Evolutionary conservation across 495 filamentous ascomycete species (phyloP).

Genomic region (Clohesyomyces aquaticus): DNA sequence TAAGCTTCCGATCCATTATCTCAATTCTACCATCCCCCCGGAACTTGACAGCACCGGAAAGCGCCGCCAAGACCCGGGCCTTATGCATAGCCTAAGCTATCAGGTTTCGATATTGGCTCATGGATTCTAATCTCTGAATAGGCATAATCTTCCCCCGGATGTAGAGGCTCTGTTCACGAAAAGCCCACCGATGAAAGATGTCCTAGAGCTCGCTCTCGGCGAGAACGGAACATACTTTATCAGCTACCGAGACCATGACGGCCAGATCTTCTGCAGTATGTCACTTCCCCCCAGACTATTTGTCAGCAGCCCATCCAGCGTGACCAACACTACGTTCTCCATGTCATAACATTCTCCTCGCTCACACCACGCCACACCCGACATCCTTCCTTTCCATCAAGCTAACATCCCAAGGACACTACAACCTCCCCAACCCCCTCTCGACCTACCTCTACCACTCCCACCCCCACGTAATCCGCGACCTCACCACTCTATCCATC

Average conservation of each 20-base stretch:
- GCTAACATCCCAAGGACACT: constrained; percentile 30
- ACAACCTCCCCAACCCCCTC: constrained; percentile 38
- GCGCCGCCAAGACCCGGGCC: too few species aligned
- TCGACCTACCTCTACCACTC: constrained; percentile 36
- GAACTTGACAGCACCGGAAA: too few species aligned
- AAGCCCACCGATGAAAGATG: constrained; percentile 31
- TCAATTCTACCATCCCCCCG: too few species aligned
- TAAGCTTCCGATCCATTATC: constrained; percentile 17
- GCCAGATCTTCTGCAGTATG: constrained; percentile 30
- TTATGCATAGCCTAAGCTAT: too few species aligned
- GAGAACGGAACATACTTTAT: constrained; percentile 34
- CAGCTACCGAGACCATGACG: constrained; percentile 32
- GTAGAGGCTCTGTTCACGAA: constrained; percentile 37
- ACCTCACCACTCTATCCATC: constrained; percentile 34
- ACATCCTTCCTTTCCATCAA: constrained; percentile 1
- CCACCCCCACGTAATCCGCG: constrained; percentile 28
- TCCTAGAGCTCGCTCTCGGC: constrained; percentile 33
- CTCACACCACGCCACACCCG: not conserved
- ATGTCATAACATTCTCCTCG: not conserved
- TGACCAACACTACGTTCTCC: not conserved
- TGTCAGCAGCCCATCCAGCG: not conserved
- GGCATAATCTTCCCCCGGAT: constrained; percentile 37
- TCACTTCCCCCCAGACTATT: constrained; percentile 3
- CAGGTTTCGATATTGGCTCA: not conserved
- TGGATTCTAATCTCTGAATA: not conserved